Evolutionary conservation across 2,329 filamentous ascomycete species (phyloP).

Genomic region (Cladosporium oxysporum): DNA sequence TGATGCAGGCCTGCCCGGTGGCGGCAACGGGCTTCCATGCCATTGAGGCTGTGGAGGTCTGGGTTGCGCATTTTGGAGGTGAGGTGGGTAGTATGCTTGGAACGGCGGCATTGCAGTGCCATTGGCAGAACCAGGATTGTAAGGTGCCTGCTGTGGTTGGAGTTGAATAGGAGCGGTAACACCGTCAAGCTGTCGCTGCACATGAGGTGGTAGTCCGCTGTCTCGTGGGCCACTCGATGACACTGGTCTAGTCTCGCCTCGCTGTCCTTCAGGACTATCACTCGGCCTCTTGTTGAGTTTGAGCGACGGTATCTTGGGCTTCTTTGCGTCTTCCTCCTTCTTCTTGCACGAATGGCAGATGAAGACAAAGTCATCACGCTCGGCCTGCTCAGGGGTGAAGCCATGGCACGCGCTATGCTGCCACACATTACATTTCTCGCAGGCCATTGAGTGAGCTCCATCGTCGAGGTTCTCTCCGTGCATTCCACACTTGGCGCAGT

Average conservation of each 20-base stretch:
- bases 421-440: slow-evolving; percentile 93
- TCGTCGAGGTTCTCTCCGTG: slow-evolving; percentile 89
- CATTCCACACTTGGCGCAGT: slow-evolving; percentile 83
- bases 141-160: slow-evolving; percentile 10
- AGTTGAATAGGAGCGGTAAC: slow-evolving; percentile 8
- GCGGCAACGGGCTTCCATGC: slow-evolving; percentile 31
- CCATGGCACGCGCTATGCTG: slow-evolving; percentile 92
- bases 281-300: slow-evolving; percentile 51
- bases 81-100: slow-evolving; percentile 17
- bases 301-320: slow-evolving; percentile 62
- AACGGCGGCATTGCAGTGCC: background rate
- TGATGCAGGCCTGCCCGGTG: slow-evolving; percentile 26
- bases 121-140: background rate
- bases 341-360: slow-evolving; percentile 76
- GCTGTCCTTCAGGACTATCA: slow-evolving; percentile 30
- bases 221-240: slow-evolving; percentile 19
- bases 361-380: slow-evolving; percentile 84
- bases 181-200: slow-evolving; percentile 33
- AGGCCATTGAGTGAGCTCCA: slow-evolving; percentile 89
- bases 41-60: slow-evolving; percentile 33
- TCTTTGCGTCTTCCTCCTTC: slow-evolving; percentile 62
- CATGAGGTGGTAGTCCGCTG: slow-evolving; percentile 27
- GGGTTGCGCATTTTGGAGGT: slow-evolving; percentile 19
- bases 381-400: slow-evolving; percentile 75
- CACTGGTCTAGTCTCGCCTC: slow-evolving; percentile 12